Evolutionary conservation across 2,329 filamentous ascomycete genomes (phyloP), one percentile per base, ranked within the genome.

Genomic region (Neoscytalidium dimidiatum): DNA sequence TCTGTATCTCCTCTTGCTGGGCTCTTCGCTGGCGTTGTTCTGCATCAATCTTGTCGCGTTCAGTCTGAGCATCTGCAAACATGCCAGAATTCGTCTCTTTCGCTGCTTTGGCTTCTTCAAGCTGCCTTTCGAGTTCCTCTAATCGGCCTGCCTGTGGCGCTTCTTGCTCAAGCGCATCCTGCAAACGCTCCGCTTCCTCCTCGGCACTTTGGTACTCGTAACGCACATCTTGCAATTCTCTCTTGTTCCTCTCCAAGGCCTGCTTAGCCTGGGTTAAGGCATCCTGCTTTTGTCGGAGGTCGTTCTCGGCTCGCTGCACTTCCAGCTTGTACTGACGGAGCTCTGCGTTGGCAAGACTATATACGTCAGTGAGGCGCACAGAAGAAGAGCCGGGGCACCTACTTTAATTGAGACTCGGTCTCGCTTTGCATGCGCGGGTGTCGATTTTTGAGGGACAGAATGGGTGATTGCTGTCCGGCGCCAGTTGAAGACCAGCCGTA

Each of bases 391-490:
- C 11, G 49, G 21, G 43, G 35, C 9, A 67, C 72, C 57, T 72
- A 85, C 80, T 76, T 81, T 44, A 94, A 84, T 71, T 92, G 90
- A 19, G 85, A 85, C 64, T 86, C 89, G 28, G 86, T 82, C 72
- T 96, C 91, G 0, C 91, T 89, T 72, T 90, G 90, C 88, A 97
- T 96, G n/a, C 93, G 87, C 26, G 90, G 82, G 9, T 78, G 79
- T 3, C 26, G 41, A 21, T 29, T 21, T 2, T 33, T 33, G 5
- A 6, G 3, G 2, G 38, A 4, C 14, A 9, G 4, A 11, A 60
- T 46, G n/a, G 56, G 56, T 6, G 38, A 35, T 44, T 62, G 58
- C 17, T 31, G 80, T 80, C 35, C 68, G 70, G 21, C 67, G 62
- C 21, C 67, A 67, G 44, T 77, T 71, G 77, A 84, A 21, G 80